Conservation (phyloP, 2,329 filamentous ascomycete genomes). For the Bipolaris gigantea region DNA sequence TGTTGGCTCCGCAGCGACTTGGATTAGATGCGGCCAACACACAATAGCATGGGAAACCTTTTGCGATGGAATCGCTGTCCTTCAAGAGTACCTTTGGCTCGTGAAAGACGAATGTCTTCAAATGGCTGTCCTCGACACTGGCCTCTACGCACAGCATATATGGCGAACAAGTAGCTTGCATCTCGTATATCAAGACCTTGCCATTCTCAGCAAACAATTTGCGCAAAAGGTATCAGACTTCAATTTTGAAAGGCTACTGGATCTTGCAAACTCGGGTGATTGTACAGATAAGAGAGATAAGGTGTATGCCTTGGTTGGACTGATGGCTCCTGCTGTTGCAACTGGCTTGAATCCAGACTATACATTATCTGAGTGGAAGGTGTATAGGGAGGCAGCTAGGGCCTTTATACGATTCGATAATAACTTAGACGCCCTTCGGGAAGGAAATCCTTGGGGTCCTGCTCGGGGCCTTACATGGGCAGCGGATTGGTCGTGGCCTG, state of each 20-base stretch:
- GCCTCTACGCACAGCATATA: neutral
- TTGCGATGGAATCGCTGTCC: neutral
- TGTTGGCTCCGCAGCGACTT: neutral
- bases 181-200: slow-evolving; percentile 1
- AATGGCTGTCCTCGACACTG: neutral
- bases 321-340: neutral
- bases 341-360: neutral
- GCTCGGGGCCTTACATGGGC: neutral
- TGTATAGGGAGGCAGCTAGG: neutral
- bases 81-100: neutral
- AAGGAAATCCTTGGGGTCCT: neutral
- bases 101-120: neutral
- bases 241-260: neutral
- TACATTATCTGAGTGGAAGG: neutral
- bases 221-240: neutral
- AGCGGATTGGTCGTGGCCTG: neutral
- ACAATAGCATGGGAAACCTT: neutral
- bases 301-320: neutral
- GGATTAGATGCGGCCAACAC: neutral
- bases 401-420: neutral
- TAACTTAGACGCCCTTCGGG: neutral
- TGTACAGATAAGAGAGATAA: neutral
- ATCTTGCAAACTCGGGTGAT: neutral
- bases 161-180: neutral
- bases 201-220: neutral